These are phyloP conservation scores for Crithidia acanthocephali DNA, from an alignment of 208 protist species.

Conservation along the genomic window DNA sequence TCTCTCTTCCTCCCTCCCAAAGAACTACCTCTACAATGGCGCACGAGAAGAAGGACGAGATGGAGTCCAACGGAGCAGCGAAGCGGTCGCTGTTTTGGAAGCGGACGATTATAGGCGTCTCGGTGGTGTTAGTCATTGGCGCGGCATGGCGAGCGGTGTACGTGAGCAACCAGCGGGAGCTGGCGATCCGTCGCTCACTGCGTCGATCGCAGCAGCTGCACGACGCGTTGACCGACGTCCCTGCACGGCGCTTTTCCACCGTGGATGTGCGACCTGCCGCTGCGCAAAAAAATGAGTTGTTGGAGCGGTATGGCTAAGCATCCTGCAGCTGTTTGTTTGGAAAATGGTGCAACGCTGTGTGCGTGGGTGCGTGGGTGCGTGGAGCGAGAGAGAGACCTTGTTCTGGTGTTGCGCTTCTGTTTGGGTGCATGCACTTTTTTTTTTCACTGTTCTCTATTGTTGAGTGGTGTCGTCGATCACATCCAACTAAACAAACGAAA, in stretches of 20 bases:
- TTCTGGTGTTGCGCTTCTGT: too few species aligned
- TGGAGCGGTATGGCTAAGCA: slow-evolving; percentile 19
- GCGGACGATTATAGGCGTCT: slow-evolving; percentile 30
- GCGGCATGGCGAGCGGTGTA: slow-evolving; percentile 62
- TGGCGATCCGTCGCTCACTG: slow-evolving; percentile 35
- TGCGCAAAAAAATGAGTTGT: slow-evolving; percentile 17
- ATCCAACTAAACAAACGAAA: too few species aligned
- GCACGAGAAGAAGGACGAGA: background rate
- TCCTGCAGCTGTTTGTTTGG: background rate
- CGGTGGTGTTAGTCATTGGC: slow-evolving; percentile 33
- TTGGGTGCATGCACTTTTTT: too few species aligned
- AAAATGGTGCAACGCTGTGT: background rate
- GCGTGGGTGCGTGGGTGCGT: too few species aligned
- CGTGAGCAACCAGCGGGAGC: slow-evolving; percentile 60
- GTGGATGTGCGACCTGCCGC: slow-evolving; percentile 31
- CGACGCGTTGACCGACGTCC: slow-evolving; percentile 49
- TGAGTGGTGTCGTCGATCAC: too few species aligned
- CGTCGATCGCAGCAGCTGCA: slow-evolving; percentile 41
- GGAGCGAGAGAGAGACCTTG: too few species aligned
- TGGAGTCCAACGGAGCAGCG: background rate
- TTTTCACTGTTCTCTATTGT: too few species aligned
- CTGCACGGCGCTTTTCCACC: slow-evolving; percentile 59
- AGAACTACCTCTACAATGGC: background rate
- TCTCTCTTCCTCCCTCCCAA: background rate
- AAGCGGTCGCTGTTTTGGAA: slow-evolving; percentile 21